Percentiles rank a stretch among this genome's conserved stretches.
phyloP scores from a whole-genome alignment of 495 filamentous ascomycete species.

The Hyaloscypha hepaticicola region DNA sequence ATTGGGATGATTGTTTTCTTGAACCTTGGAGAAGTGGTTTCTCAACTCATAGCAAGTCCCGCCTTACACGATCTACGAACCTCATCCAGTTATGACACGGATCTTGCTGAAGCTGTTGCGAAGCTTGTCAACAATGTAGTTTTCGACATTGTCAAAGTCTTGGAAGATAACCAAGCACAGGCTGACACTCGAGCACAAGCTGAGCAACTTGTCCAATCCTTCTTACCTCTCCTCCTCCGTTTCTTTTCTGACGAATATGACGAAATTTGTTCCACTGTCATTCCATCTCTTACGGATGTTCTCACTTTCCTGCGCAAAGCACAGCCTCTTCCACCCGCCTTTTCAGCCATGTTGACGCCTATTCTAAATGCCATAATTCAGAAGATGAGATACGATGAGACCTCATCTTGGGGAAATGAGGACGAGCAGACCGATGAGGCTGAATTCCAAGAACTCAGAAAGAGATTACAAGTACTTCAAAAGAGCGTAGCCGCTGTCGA shows the following conservation, averaged over 20 bases:
- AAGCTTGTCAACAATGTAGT: conserved; percentile 93
- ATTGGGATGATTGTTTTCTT: conserved; percentile 89
- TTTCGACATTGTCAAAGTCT: conserved; percentile 76
- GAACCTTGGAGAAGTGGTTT: conserved; percentile 77
- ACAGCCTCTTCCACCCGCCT: conserved; percentile 61
- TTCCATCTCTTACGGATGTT: conserved; percentile 85
- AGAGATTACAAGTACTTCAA: conserved; percentile 82
- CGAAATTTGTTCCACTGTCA: conserved; percentile 92
- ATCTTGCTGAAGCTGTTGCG: conserved; percentile 89
- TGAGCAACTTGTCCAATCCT: conserved; percentile 72
- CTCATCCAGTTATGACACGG: conserved; percentile 85
- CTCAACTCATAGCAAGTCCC: conserved; percentile 76
- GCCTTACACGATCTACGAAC: conserved; percentile 72
- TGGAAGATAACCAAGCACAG: conserved; percentile 53
- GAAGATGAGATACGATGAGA: conserved; percentile 97
- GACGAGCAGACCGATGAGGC: conserved; percentile 95
- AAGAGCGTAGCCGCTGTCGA: conserved; percentile 86
- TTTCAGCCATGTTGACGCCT: conserved; percentile 74
- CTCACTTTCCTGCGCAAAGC: conserved; percentile 84
- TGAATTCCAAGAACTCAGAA: conserved; percentile 95
- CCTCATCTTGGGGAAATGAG: conserved; percentile 88
- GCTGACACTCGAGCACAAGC: conserved; percentile 61
- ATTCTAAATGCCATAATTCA: conserved; percentile 86
- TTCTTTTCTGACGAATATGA: conserved; percentile 98
- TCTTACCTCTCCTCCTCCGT: conserved; percentile 80